Evolutionary conservation across 106 monocot species (phyloP).

Genomic region (Apostasia ramifera): DNA sequence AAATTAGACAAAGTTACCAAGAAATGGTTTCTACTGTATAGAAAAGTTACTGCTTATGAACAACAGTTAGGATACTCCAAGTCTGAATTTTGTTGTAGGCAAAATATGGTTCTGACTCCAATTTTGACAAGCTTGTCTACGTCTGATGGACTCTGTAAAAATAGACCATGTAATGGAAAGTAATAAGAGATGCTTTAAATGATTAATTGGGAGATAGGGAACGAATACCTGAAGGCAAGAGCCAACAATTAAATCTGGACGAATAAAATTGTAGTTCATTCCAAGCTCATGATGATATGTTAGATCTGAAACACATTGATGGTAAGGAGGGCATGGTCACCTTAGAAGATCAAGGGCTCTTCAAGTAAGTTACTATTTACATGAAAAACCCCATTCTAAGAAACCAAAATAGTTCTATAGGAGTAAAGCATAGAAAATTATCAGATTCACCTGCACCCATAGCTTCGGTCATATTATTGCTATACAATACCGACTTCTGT

Average conservation of each 20-base stretch:
- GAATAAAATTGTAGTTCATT: constrained; percentile 94
- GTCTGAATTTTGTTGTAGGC: constrained; percentile 90
- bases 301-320: constrained; percentile 45
- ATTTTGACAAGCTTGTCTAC: constrained; percentile 87
- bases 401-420: background rate
- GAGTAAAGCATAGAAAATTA: constrained; percentile 1
- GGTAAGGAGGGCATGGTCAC: background rate
- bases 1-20: no score
- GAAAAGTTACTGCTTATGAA: background rate
- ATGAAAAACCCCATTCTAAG: background rate
- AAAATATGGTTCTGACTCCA: constrained; percentile 92
- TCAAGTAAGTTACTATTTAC: background rate
- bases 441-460: constrained; percentile 86
- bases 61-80: constrained; percentile 75
- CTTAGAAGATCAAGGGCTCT: background rate
- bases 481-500: constrained; percentile 79
- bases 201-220: background rate
- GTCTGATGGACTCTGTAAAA: constrained; percentile 69
- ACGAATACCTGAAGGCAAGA: constrained; percentile 81
- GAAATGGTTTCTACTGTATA: no score
- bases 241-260: constrained; percentile 90
- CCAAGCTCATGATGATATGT: constrained; percentile 95
- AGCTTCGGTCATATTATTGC: constrained; percentile 83
- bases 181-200: background rate
- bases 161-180: background rate